A percentile compares a stretch with the other conserved stretches of the same genome.
phyloP scores from a whole-genome alignment of 73 alveolate genomes.

The Uronychia binucleata region DNA sequence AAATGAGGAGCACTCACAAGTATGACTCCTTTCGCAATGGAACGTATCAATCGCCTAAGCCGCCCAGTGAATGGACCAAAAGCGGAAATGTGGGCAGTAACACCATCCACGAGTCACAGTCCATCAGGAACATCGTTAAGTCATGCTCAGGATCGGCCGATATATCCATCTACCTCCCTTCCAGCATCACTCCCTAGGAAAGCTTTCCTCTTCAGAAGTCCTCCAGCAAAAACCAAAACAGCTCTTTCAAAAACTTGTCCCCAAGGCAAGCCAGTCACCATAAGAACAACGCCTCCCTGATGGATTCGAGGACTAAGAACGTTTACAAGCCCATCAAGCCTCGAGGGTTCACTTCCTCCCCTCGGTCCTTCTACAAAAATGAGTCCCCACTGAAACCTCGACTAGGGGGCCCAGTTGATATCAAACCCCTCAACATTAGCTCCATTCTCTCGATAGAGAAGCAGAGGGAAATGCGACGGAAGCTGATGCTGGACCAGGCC shows the following conservation, averaged over 20 bases:
- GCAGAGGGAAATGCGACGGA: too few species aligned
- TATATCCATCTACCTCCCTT: background rate
- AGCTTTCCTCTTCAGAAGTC: background rate
- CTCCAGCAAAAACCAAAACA: background rate
- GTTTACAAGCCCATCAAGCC: background rate
- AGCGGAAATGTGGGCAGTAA: background rate
- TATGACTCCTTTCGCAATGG: background rate
- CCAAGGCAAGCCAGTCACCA: background rate
- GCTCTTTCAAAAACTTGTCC: background rate
- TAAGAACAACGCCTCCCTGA: background rate
- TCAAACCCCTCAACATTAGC: too few species aligned
- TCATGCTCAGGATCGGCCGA: background rate
- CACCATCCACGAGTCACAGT: background rate
- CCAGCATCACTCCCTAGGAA: background rate
- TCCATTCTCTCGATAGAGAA: too few species aligned
- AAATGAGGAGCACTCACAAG: background rate
- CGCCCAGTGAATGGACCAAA: background rate
- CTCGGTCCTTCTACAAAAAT: background rate
- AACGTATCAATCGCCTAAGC: background rate
- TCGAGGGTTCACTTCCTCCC: background rate
- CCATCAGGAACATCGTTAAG: background rate
- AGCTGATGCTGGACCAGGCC: background rate
- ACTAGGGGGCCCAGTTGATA: background rate
- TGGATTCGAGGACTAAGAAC: background rate
- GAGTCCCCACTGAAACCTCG: background rate